Conservation (phyloP, 495 filamentous ascomycete species). For the Tuber borchii region DNA sequence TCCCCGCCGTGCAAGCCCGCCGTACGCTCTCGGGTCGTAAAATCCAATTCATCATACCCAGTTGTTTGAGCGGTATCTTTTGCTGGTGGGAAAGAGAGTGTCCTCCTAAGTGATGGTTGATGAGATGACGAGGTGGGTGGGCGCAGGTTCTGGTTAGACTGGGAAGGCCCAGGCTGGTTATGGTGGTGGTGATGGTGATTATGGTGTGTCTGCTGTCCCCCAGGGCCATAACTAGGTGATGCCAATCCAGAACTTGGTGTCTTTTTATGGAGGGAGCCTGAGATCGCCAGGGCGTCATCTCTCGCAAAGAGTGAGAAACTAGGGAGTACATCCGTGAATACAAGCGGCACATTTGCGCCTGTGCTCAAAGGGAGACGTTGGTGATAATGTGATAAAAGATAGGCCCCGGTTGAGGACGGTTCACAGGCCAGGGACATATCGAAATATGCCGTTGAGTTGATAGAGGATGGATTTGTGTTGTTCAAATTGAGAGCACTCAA, state of each 20-base stretch:
- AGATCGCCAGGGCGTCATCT: constrained; percentile 40
- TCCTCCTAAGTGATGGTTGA: constrained; percentile 33
- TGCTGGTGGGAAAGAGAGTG: constrained; percentile 42
- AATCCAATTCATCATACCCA: constrained; percentile 43
- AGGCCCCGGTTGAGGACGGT: constrained; percentile 39
- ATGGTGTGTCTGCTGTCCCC: constrained; percentile 26
- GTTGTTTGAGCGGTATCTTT: constrained; percentile 40
- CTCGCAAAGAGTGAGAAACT: constrained; percentile 41
- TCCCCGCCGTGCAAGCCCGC: constrained; percentile 41
- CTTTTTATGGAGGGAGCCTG: constrained; percentile 39
- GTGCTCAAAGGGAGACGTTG: constrained; percentile 42
- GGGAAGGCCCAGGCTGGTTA: constrained; percentile 20
- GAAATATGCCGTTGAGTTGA: constrained; percentile 36
- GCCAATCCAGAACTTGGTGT: constrained; percentile 41
- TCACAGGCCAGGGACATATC: constrained; percentile 42
- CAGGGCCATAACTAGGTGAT: constrained; percentile 35
- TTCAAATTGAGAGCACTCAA: constrained; percentile 35
- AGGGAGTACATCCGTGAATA: constrained; percentile 41
- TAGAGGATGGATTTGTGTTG: constrained; percentile 39
- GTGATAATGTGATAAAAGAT: constrained; percentile 42
- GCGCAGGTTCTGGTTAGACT: constrained; percentile 35
- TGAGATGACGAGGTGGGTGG: constrained; percentile 31
- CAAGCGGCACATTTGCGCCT: constrained; percentile 40
- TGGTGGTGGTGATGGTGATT: not conserved
- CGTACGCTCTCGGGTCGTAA: constrained; percentile 41